These are phyloP conservation scores for Gaertneriomyces semiglobifer DNA, from an alignment of 192 early-diverging fungal species.

Conservation along the genomic window DNA sequence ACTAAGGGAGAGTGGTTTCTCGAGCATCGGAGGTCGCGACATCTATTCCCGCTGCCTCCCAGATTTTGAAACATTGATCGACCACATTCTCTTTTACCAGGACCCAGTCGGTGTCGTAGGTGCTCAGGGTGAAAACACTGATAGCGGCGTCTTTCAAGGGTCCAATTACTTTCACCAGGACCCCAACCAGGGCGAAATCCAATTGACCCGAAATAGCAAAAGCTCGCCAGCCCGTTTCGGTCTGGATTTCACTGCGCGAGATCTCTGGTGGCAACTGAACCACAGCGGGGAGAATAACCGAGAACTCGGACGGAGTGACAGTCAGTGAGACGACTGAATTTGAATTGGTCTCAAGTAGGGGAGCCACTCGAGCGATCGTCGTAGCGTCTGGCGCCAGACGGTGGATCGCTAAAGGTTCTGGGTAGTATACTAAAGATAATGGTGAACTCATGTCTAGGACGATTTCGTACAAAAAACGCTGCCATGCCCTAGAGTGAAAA, in stretches of 20 bases:
- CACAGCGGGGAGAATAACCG: constrained; percentile 15
- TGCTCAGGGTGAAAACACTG: constrained; percentile 66
- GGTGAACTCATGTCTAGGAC: no score
- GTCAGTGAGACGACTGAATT: constrained; percentile 14
- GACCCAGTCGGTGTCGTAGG: constrained; percentile 74
- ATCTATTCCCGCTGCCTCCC: constrained; percentile 6
- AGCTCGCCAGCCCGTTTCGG: constrained; percentile 32
- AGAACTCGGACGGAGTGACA: constrained; percentile 15
- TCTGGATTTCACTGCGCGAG: background rate
- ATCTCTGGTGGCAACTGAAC: background rate
- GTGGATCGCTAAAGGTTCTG: constrained; percentile 15
- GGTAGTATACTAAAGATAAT: constrained; percentile 11
- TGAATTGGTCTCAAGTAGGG: constrained; percentile 2
- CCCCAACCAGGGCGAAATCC: constrained; percentile 67
- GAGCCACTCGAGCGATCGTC: background rate
- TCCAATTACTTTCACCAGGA: constrained; percentile 51
- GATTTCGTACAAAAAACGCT: no score
- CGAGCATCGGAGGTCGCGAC: background rate
- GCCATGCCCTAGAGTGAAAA: no score
- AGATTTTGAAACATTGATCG: constrained; percentile 5
- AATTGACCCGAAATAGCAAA: constrained; percentile 61
- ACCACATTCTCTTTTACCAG: constrained; percentile 55
- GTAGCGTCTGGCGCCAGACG: constrained; percentile 10
- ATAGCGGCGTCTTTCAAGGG: constrained; percentile 54
- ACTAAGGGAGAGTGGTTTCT: no score